Evolutionary conservation across 306 rosid genomes (phyloP), one percentile per base, ranked within the genome.

Genomic region (Trichosanthes cucumerina): DNA sequence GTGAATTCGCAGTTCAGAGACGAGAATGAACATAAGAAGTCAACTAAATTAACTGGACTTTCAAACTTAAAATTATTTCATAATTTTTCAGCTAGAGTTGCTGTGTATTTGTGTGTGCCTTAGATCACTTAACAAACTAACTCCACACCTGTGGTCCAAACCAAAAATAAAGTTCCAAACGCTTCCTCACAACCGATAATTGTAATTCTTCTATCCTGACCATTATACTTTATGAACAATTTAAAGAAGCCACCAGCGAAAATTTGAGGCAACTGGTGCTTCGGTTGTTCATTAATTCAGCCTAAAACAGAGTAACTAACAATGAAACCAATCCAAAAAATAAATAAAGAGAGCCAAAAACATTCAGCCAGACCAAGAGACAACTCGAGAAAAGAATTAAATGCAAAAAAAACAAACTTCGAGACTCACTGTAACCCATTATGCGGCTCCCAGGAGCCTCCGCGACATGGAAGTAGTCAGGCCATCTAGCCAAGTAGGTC

Each of bases 401-500:
- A 6, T 52, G 23, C 28, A 15, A 24, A 26, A 23, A 1, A 70
- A 12, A 19, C 41, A 57, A 79, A 71, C 59, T 2, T 52, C 41
- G 24, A 19, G 38, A 75, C 97, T 88, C 84, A 95, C 98, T 95
- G 89, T 95, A 93, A 78, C 98, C 97, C 97, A 96, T 96, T 63
- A 96, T 87, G 62, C 79, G 90, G 82, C 87, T 89, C 11, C 92
- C 96, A 24, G 96, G 97, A 63, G 85, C 97, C 89, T 90, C 83
- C 9, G 99, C 98, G 11, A 92, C 97, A 26, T 96, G 97, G 85
- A 96, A 96, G 80, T 96, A 96, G 26, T 96, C 98, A 0, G 98
- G 99, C 98, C 99, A 96, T 86, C 99, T 82, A 4, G 99, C 99
- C 2, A 96, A 86, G 78, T 96, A 96, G 80, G 99, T 91, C 99